phyloP scores from a whole-genome alignment of 1,284 basidiomycete genomes.

The Puccinia polysora region DNA sequence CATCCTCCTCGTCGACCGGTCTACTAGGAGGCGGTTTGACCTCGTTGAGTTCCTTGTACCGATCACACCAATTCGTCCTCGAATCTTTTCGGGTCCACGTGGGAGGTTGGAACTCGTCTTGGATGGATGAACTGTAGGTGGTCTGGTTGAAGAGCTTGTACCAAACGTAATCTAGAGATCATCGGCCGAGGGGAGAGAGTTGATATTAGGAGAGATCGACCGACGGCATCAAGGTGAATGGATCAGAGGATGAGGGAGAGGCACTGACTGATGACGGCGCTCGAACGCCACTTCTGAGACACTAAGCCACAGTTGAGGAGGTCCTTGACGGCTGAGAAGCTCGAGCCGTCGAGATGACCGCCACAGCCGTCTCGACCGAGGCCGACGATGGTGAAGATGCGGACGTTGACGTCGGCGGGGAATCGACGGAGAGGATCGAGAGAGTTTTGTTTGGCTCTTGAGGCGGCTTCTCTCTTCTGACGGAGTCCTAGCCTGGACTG shows the following conservation, averaged over 20 bases:
- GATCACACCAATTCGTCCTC: conserved; percentile 3
- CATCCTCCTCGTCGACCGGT: neutral
- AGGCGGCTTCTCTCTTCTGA: neutral
- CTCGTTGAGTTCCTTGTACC: conserved; percentile 14
- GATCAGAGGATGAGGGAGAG: neutral
- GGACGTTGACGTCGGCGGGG: conserved; percentile 3
- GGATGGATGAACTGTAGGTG: conserved; percentile 6
- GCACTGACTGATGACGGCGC: conserved; percentile 13
- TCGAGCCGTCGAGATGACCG: conserved; percentile 19
- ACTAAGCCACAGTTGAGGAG: conserved; percentile 29
- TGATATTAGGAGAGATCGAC: neutral
- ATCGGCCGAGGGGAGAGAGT: neutral
- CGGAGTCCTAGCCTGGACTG: conserved; percentile 14
- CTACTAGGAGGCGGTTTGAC: neutral
- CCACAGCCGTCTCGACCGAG: conserved; percentile 23
- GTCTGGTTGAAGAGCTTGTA: conserved; percentile 15
- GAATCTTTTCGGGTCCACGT: conserved; percentile 35
- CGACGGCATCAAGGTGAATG: neutral
- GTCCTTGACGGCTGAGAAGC: conserved; percentile 30
- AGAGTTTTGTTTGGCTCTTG: neutral
- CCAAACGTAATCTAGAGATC: conserved; percentile 29
- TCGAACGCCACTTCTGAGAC: conserved; percentile 19
- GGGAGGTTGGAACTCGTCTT: conserved; percentile 5
- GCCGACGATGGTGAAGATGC: conserved; percentile 34
- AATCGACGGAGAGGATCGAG: conserved; percentile 8